Conservation (phyloP, 2,329 filamentous ascomycete species). For the Aaosphaeria arxii region DNA sequence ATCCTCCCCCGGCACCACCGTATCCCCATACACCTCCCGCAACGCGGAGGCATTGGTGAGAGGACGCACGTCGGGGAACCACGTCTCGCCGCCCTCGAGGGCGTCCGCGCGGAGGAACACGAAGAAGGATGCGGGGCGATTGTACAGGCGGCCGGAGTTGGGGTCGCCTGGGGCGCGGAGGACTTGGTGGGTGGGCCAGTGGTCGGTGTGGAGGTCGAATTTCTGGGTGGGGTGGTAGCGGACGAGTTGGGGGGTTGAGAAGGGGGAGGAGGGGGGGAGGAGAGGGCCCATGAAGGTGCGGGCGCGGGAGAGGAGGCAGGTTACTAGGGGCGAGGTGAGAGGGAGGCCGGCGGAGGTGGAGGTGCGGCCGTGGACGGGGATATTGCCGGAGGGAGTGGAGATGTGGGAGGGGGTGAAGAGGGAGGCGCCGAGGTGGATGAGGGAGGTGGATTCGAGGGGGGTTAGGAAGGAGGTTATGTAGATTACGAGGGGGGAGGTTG, state of each 20-base stretch:
- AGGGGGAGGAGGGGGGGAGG: conserved; percentile 17
- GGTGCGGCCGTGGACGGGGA: conserved; percentile 18
- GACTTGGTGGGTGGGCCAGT: conserved; percentile 21
- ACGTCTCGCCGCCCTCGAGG: conserved; percentile 17
- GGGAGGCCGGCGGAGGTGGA: conserved; percentile 20
- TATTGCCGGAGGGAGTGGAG: conserved; percentile 10
- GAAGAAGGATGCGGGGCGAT: conserved; percentile 22
- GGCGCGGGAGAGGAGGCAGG: conserved; percentile 21
- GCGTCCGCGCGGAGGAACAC: conserved; percentile 22
- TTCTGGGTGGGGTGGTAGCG: conserved; percentile 18
- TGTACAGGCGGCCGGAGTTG: conserved; percentile 11
- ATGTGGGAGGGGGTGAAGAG: conserved; percentile 21
- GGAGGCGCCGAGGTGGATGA: not conserved
- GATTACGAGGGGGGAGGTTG: conserved; percentile 20
- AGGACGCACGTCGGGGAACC: conserved; percentile 17
- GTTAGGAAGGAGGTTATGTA: conserved; percentile 30
- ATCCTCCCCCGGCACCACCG: conserved; percentile 8
- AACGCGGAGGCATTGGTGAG: conserved; percentile 2
- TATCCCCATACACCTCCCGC: conserved; percentile 3
- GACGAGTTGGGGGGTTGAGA: conserved; percentile 21
- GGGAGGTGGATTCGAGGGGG: conserved; percentile 14
- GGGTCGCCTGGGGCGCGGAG: conserved; percentile 4
- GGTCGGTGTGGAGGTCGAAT: conserved; percentile 25
- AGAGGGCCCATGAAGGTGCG: conserved; percentile 22
- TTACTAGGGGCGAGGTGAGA: conserved; percentile 13